These are phyloP conservation scores for Rhizophora mangle DNA, from an alignment of 345 rosid species.

Conservation along the genomic window DNA sequence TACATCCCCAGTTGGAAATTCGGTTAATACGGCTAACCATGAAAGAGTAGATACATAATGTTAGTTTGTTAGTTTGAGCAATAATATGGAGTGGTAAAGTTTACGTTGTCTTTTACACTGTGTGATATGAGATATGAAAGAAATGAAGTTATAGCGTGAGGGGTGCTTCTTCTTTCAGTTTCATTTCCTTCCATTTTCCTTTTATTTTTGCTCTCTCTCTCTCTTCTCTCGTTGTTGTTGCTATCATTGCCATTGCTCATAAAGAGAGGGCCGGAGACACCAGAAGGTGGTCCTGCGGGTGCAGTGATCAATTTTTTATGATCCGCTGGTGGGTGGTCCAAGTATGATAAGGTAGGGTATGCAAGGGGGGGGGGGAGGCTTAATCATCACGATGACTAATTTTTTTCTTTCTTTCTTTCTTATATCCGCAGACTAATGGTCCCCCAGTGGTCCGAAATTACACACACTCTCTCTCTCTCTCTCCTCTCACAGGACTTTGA, in stretches of 20 bases:
- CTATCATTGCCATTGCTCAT: conserved; percentile 8
- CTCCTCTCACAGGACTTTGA: too few relatives aligned
- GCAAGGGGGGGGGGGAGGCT: conserved; percentile 9
- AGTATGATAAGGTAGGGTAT: conserved; percentile 21
- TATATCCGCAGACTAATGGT: not conserved
- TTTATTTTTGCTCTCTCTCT: not conserved
- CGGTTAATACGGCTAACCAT: not conserved
- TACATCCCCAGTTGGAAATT: not conserved
- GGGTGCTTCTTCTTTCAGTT: not conserved
- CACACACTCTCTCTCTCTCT: too few relatives aligned
- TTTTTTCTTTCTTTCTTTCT: conserved; percentile 15
- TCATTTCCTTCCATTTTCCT: fast-evolving
- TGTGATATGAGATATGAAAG: not conserved
- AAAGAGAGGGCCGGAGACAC: not conserved
- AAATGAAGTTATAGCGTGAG: not conserved
- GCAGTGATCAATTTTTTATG: conserved; percentile 23
- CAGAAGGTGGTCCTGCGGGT: conserved; percentile 41
- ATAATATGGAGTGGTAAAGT: not conserved
- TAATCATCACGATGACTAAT: conserved; percentile 34
- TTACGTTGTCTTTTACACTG: not conserved
- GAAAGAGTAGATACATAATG: not conserved
- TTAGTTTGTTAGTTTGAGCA: not conserved
- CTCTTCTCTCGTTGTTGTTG: conserved; percentile 6
- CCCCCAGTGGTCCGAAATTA: not conserved
- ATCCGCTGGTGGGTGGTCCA: conserved; percentile 45